A percentile compares a stretch with the other conserved stretches of the same genome.
phyloP scores from a whole-genome alignment of 768 basidiomycete genomes.

The Nidularia pulvinata region DNA sequence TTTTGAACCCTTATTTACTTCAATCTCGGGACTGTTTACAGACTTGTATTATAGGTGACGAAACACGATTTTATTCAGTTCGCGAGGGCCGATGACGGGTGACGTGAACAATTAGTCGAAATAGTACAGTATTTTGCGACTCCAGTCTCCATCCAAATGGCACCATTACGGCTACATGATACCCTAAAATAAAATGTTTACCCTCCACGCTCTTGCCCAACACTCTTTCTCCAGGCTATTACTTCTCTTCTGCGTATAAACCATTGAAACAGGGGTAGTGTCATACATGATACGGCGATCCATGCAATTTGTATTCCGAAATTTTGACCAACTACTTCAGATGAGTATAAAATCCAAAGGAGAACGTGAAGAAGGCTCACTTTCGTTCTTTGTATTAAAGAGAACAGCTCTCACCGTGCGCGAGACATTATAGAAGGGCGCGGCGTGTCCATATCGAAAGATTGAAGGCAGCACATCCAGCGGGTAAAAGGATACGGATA shows the following conservation, averaged over 20 bases:
- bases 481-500: conserved; percentile 55
- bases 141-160: no score
- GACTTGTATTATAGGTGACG: no score
- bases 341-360: background rate
- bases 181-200: no score
- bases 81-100: no score
- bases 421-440: conserved; percentile 66
- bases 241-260: conserved; percentile 1
- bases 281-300: conserved; percentile 43
- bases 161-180: no score
- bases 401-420: conserved; percentile 51
- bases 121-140: no score
- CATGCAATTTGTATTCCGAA: conserved; percentile 58
- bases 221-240: background rate
- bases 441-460: conserved; percentile 60
- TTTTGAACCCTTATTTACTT: no score
- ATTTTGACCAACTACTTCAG: conserved; percentile 50
- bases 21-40: no score
- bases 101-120: no score
- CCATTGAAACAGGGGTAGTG: conserved; percentile 39
- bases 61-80: no score
- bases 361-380: conserved; percentile 27
- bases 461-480: conserved; percentile 49
- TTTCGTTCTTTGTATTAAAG: conserved; percentile 55
- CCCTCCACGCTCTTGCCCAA: no score